Base-by-base conservation (phyloP, 1,139 yeast genomes). In the Kodamaea sp. region DNA sequence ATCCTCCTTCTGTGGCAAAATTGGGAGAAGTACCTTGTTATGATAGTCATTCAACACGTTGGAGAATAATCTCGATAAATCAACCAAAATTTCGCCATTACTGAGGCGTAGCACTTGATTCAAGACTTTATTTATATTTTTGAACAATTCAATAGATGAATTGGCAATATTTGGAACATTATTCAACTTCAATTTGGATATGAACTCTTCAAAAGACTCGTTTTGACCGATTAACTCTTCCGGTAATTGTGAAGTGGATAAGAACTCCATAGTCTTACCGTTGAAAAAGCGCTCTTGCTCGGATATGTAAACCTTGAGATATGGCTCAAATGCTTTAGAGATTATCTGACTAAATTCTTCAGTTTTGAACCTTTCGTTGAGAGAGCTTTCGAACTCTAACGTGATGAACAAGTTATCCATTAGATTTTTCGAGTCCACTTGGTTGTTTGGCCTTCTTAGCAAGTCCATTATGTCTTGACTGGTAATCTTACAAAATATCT, bases 131-230 rank as follows among this genome's bases (percentile, higher is more conserved):
- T 95, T 76, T 55, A 85, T 89, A 5, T 76, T 64, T 47, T 88
- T 77, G 58, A 92, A 90, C 28, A 92, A 61, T 45, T 92, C 97
- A 1, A 95, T 88, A 6, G 96, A 84, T 0, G 96, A 86, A 24
- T 82, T 83, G 7, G 88, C 70, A 11, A 88, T 86, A 41, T 80
- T 73, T 1, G 84, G 80, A 8, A 64, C 64, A 39, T 59, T 63
- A 33, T 75, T 70, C 37, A 61, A 66, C 50, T 56, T 68, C 47
- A 60, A 59, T 32, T 68, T 62, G 15, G 53, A 59, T 44, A 55
- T 38, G 27, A 68, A 53, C 7, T 61, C 70, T 7, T 50, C 47
- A n/a, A n/a, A n/a, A 3, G 39, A 33, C 13, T 48, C 51, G 11
- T 47, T 48, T 4, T 47, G 41, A 3, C 53, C 48, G 10, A 53